Conservation (phyloP, 192 early-diverging fungal genomes). For the Dimargaris verticillata region DNA sequence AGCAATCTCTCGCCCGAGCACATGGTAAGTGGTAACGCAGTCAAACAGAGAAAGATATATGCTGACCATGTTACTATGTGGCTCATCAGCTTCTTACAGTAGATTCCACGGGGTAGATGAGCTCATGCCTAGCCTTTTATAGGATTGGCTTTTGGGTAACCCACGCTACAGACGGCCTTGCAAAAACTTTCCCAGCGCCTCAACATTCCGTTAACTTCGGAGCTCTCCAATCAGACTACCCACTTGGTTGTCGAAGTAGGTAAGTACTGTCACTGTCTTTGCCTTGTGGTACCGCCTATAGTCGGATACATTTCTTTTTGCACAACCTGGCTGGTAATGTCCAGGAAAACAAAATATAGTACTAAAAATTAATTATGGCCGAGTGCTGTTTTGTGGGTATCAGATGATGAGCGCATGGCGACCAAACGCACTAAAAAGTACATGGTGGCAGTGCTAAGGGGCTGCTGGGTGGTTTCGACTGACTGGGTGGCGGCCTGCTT, state of each 20-base stretch:
- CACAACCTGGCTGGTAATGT: no score
- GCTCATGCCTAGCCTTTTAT: no score
- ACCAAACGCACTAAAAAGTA: constrained; percentile 10
- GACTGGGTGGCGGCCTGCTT: constrained; percentile 1
- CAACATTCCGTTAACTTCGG: not conserved
- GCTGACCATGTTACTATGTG: not conserved
- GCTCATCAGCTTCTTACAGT: not conserved
- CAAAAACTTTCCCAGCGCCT: not conserved
- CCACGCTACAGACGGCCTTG: not conserved
- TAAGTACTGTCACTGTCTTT: not conserved
- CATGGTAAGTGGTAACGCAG: not conserved
- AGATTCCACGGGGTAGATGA: not conserved
- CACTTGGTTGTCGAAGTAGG: constrained; percentile 1
- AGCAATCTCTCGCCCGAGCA: not conserved
- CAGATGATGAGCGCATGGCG: not conserved
- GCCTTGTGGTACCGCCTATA: not conserved
- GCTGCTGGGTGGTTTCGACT: constrained; percentile 8
- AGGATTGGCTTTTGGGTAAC: not conserved
- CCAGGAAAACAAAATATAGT: not conserved
- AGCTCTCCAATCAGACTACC: not conserved
- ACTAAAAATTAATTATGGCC: not conserved
- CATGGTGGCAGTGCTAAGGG: constrained; percentile 5
- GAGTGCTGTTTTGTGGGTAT: not conserved
- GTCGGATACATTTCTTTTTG: not conserved
- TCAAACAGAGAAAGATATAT: not conserved